Evolutionary conservation across 192 early-diverging fungal genomes (phyloP), one percentile per base, ranked within the genome.

Genomic region (Entophlyctis luteolus): DNA sequence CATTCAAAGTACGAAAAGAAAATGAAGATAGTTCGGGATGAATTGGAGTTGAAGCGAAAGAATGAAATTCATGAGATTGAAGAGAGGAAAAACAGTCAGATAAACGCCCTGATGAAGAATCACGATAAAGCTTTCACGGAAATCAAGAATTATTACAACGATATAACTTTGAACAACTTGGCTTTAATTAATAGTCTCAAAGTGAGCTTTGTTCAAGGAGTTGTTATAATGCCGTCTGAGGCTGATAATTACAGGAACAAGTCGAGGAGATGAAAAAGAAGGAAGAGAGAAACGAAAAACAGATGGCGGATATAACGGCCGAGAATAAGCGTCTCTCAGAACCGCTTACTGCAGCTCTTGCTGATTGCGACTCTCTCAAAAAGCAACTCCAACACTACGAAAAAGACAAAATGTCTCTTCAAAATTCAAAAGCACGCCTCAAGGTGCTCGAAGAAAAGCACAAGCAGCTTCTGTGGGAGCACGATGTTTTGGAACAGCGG

Each of bases 201-300:
- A 71, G 82, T 84, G 62, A 71, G 31, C 35, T 33, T 39, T 74
- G n/a, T 55, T 5, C 23, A 52, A 12, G 12, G 49, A 10, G 23
- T 57, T 20, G 23, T 71, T 10, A 18, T 23, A 28, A n/a, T 35
- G 39, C 27, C 14, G 29, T 38, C n/a, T n/a, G n/a, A n/a, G n/a
- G n/a, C n/a, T 5, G 10, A 55, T 6, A 6, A 55, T 55, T 18
- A 16, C 36, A 84, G 84, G 85, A 87, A 72, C 85, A 87, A 76
- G 83, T 87, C 42, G 85, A 87, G 59, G 84, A 84, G 25, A 86
- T 87, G 84, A 87, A 87, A 58, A 87, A 87, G 73, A 87, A 87
- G 71, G 85, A 87, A 55, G 85, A 87, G 67, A 68, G 85, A 12
- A 87, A 87, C 70, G 85, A 87, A 72, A 87, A 87, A 60, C 76